Base-by-base conservation (phyloP, 352 stramenopile species). In the Pythium utonaiense region DNA sequence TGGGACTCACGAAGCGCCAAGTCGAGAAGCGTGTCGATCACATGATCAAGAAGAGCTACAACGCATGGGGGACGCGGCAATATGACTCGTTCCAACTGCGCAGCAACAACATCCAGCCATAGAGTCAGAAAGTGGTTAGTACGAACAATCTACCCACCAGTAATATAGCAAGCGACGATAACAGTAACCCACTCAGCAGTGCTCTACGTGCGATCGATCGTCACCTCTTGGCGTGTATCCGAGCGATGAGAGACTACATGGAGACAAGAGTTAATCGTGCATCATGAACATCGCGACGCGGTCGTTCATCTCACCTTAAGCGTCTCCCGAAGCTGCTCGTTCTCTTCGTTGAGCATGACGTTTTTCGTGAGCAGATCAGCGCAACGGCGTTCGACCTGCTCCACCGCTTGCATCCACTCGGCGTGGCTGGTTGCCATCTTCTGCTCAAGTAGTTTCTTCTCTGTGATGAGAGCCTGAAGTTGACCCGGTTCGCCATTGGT, bases 81-180 rank as follows among this genome's bases (percentile, higher is more conserved):
- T 97, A 96, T 64, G 89, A 97, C 62, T 79, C 81, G 40, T 97
- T 95, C 71, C 89, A 97, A 64, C 72, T 88, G 64, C 81, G 87
- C 24, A 95, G 81, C 69, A 97, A 97, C 67, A 93, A 94, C 60
- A 96, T 97, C 57, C 70, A 89, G 55, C 75, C 81, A 54, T 94
- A 56, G 42, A 28, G 24, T 12, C 16, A 16, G 13, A 22, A n/a
- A 19, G 50, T 56, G 47, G 19, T 52, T 13, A 31, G 48, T 28
- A 3, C 12, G 38, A 8, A 36, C 36, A 44, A 56, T 54, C 33
- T 49, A 57, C 19, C 50, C 7, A 45, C 41, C 28, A 58, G 50
- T 33, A 48, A 62, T 31, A 38, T 53, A 22, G 50, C 14, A 19
- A 47, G 0, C 14, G 41, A 41, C 13, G 12, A 30, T 8, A 33